Evolutionary conservation across 2,329 filamentous ascomycete species (phyloP), one percentile per base, ranked within the genome.

Genomic region (Grosmannia penicillata): DNA sequence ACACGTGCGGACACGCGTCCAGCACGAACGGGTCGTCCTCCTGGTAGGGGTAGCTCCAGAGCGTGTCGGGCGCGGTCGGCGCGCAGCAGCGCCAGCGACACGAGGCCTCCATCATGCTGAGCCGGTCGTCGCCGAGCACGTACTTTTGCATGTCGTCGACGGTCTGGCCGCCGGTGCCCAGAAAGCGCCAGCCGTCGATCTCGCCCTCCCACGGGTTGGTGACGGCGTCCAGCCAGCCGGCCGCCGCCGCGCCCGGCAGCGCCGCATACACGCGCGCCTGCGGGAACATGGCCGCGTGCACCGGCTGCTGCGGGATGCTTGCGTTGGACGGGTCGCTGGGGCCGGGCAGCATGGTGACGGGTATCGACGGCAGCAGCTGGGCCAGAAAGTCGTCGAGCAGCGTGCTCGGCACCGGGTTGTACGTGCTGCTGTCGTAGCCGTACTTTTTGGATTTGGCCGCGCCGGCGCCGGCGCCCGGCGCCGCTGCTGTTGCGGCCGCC

Each of bases 21-120:
- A 98, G 68, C 31, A 96, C 80, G 52, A 96, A 93, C 1, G 84
- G 86, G 53, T 98, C 93, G 36, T 85, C 73, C 15, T 91, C 82
- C 58, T 96, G 87, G 59, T 94, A 98, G 0, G 91, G 91, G 53
- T 96, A 98, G 53, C 82, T 87, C 83, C 86, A 94, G 31, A 98
- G 56, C 0, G 93, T 98, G 58, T 98, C 93, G 0, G 93, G 91
- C 2, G 91, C 91, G 0, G 91, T 98, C 2, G 91, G 91, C 6
- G 91, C 91, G 47, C 77, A 77, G 53, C 85, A 83, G 44, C 91
- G 72, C 91, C 91, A 98, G 42, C 86, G 71, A 47, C 93, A 77
- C 75, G 93, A 91, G 41, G 79, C 78, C 58, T 96, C 91, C 82
- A 96, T 91, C 71, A 95, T 83, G 33, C 79, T 78, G 21, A 96